phyloP scores from a whole-genome alignment of 441 rosid genomes.

The Adansonia madagascariensis region DNA sequence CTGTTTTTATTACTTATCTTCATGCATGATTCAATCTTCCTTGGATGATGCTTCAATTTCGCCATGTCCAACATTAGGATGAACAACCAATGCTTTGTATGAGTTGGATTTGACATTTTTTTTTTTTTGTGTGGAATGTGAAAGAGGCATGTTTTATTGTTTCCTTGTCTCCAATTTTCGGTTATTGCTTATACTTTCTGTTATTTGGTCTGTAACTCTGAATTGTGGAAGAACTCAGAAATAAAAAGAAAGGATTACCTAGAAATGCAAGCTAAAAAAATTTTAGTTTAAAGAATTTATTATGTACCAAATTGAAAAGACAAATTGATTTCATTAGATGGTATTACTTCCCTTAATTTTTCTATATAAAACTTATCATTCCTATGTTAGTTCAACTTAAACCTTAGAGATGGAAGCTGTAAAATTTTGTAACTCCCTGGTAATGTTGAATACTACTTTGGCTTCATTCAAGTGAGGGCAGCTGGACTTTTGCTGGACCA shows the following conservation, averaged over 20 bases:
- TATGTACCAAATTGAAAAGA: background rate
- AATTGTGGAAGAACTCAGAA: background rate
- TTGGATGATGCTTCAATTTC: background rate
- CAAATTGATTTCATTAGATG: background rate
- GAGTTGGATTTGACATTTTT: background rate
- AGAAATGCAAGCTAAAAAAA: background rate
- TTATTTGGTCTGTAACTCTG: background rate
- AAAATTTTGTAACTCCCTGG: background rate
- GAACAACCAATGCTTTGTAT: slow-evolving; percentile 11
- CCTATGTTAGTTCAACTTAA: background rate
- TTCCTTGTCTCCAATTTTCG: background rate
- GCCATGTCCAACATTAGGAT: background rate
- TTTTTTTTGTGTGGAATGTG: background rate
- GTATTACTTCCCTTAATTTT: background rate
- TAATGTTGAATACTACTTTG: background rate
- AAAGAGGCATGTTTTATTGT: background rate
- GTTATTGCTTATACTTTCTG: background rate
- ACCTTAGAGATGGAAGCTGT: too few relatives aligned
- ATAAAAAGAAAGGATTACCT: background rate
- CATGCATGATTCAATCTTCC: slow-evolving; percentile 3
- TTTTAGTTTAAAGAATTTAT: background rate
- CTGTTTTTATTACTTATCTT: background rate
- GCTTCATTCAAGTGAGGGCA: background rate
- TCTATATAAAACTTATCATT: background rate
- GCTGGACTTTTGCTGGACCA: background rate